A percentile compares a stretch with the other conserved stretches of the same genome.
Evolutionary conservation across 495 filamentous ascomycete species (phyloP).

Genomic region (Physcia stellaris): DNA sequence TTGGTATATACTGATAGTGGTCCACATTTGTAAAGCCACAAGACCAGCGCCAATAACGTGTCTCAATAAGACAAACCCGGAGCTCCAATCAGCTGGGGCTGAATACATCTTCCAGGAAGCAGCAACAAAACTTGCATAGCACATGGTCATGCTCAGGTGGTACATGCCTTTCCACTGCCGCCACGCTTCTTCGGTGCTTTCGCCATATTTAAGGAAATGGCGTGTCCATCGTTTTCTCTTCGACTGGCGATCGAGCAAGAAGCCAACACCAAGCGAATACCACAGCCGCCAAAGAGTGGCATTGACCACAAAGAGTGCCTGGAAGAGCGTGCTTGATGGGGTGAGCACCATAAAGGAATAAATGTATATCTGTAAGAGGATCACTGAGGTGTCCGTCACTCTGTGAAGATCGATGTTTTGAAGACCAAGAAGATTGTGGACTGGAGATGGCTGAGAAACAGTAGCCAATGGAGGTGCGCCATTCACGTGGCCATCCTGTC

Average conservation of each 20-base stretch:
- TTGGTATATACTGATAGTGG: constrained; percentile 83
- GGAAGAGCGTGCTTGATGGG: constrained; percentile 59
- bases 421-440: constrained; percentile 70
- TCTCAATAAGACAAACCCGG: constrained; percentile 69
- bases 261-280: constrained; percentile 81
- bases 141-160: constrained; percentile 80
- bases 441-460: constrained; percentile 40
- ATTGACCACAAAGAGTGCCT: constrained; percentile 65
- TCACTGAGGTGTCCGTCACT: constrained; percentile 64
- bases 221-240: constrained; percentile 85
- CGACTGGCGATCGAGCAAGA: constrained; percentile 73
- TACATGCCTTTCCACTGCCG: constrained; percentile 96
- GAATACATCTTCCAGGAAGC: constrained; percentile 95
- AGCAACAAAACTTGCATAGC: constrained; percentile 75
- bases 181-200: constrained; percentile 83
- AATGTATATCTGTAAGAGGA: constrained; percentile 62
- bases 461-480: constrained; percentile 20
- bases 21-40: constrained; percentile 85
- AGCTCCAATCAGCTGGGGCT: constrained; percentile 68
- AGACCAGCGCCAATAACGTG: constrained; percentile 74
- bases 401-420: constrained; percentile 79
- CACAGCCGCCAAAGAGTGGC: constrained; percentile 77
- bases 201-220: constrained; percentile 94
- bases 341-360: constrained; percentile 58
- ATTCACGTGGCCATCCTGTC: constrained; percentile 14